Base-by-base conservation (phyloP, 2,329 filamentous ascomycete genomes). In the Beauveria caledonica region DNA sequence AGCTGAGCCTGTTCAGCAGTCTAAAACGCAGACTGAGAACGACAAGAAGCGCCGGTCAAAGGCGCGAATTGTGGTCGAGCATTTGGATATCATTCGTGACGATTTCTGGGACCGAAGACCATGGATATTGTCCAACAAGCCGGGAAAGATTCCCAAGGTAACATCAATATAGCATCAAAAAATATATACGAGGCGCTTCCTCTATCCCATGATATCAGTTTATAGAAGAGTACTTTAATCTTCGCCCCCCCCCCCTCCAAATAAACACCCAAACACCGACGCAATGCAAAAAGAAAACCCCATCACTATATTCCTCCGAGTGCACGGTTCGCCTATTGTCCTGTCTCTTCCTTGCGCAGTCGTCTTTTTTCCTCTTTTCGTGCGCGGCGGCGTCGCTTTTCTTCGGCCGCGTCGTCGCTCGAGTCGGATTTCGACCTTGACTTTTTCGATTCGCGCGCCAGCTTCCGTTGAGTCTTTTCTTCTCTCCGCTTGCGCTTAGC, bases 1-100 rank as follows among this genome's bases (percentile, higher is more conserved):
- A 39, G 77, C 76, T n/a, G 81, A 84, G 65, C 80, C 83, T 19
- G 66, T 76, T 23, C 76, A 80, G 48, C 78, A 86, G 64, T 92
- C 89, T 48, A 93, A 88, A 69, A 89, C 87, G n/a, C 90, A 95
- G 68, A 76, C 80, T 21, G 90, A 97, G 61, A 96, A 89, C 67
- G 86, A 95, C 64, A 87, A 81, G 70, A 97, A 96, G 77, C 81
- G 85, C 64, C 83, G 88, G 58, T 81, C 83, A 62, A 97, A 96
- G 73, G 92, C 92, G 1, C 82, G 82, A 56, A 86, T 99, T 50
- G 83, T 90, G 40, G 80, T 95, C 42, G 87, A 92, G 69, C 92
- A 97, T 77, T 76, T 94, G 62, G 94, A 99, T 75, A 89, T 99
- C 68, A 97, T 99, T 74, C 92, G 89, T 68, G 90, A 97, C 73